Base-by-base conservation (phyloP, 1,284 basidiomycete species). In the Cutaneotrichosporon cutaneum region DNA sequence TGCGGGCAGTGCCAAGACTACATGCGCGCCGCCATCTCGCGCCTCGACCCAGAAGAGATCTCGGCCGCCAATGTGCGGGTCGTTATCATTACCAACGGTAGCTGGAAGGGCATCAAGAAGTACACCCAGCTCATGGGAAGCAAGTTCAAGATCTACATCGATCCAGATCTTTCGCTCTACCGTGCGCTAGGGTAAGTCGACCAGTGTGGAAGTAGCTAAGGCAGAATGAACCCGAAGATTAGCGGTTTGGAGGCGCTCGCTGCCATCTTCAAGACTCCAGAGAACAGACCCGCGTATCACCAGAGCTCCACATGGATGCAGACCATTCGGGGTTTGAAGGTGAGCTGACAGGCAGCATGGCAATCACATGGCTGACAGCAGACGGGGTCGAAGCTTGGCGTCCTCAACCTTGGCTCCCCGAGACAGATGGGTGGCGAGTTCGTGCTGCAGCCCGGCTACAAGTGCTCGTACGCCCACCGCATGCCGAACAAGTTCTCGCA, bases 1-100 rank as follows among this genome's bases (percentile, higher is more conserved):
- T 80, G 78, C 63, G 77, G 75, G 18, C 73, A 74, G 66, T 78
- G 76, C 54, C 78, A 80, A 64, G 75, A 79, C 56, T 80, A 75
- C 59, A 77, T 72, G 16, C 65, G 73, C 42, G 69, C 72, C 10
- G 76, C 74, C 0, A 53, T 81, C 3, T 60, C 71, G 0, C 63
- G 71, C 9, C 68, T 79, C 33, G 76, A 79, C 55, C 70, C 72
- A 3, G 68, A 67, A 3, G 76, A 70, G 3, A 56, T 80, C n/a
- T 67, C 70, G n/a, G 68, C 67, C 26, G 68, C 71, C 4, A 71
- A 73, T 14, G 70, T 78, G 10, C 62, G 70, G 21, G 72, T 79
- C 1, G 68, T 77, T 7, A 64, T 77, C 54, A 77, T 80, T 45
- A 68, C 69, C 0, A 75, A 74, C 36, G 77, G 78, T 7, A 72